Base-by-base conservation (phyloP, 2,329 filamentous ascomycete genomes). In the Chaetothyriales sp. region DNA sequence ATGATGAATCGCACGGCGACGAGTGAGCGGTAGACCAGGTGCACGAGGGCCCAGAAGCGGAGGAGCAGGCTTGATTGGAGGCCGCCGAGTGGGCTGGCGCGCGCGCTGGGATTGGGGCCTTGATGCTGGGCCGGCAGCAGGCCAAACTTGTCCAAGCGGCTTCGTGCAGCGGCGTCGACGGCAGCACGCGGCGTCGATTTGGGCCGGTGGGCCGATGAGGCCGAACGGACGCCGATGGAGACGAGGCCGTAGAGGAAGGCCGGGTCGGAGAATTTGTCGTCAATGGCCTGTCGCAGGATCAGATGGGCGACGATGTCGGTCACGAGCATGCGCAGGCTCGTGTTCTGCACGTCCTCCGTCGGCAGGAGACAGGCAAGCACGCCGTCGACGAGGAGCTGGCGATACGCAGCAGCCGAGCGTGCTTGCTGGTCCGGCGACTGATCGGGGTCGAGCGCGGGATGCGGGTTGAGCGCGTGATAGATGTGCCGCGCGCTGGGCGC, bases 271-370 rank as follows among this genome's bases (percentile, higher is more conserved):
- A 85, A 76, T 66, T 85, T 94, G 62, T 83, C 85, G 61, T 82
- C 81, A 61, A 95, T 75, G 53, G 85, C 77, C 60, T 87, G 89
- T 56, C 87, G 87, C 58, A 98, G 75, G 56, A 97, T 86, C 65
- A 94, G 81, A 68, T 95, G 89, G 5, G 89, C 86, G 56, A 97
- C 76, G 58, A 97, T 85, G 68, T 95, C 88, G 51, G 82, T 81
- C 56, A 95, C 84, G 56, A 98, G 74, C 37, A 86, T 78, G 52
- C 86, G 84, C 62, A 97, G 74, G 66, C 87, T 94, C 50, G 80
- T 80, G 66, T 95, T 97, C 63, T 90, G 82, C 43, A 97, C 73
- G 66, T 97, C 90, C 63, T 97, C 90, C 15, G 89, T 92, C 8
- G 92, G 92, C 18, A 98, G 76, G 15, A 98, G 77, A 49, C 95